Conservation (phyloP, 2,329 filamentous ascomycete species). For the Fusarium piperis region DNA sequence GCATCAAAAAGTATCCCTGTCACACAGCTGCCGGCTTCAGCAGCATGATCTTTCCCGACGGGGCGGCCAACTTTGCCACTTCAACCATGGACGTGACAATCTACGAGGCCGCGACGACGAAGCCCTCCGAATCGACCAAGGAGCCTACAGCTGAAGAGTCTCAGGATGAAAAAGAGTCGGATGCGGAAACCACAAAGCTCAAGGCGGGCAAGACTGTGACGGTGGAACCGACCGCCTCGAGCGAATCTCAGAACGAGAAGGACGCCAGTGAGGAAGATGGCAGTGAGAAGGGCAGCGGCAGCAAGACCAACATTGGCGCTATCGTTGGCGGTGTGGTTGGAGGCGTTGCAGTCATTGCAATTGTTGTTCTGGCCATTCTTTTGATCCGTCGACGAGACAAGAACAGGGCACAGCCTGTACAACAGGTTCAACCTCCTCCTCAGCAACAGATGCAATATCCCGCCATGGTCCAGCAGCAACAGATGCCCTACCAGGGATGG, state of each 20-base stretch:
- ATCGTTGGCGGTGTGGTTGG: constrained; percentile 30
- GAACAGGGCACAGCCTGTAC: background rate
- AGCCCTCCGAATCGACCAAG: background rate
- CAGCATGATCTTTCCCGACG: constrained; percentile 13
- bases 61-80: background rate
- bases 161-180: background rate
- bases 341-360: constrained; percentile 15
- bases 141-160: background rate
- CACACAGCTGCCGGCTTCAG: constrained; percentile 8
- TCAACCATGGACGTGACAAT: constrained; percentile 3
- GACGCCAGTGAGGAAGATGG: background rate
- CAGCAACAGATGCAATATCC: constrained; percentile 17
- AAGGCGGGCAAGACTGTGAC: background rate
- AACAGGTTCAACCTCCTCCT: background rate
- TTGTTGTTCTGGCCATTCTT: constrained; percentile 11
- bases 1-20: constrained; percentile 14
- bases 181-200: background rate
- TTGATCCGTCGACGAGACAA: constrained; percentile 27
- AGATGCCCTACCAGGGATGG: constrained; percentile 23
- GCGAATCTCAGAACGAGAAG: background rate
- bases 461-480: constrained; percentile 7
- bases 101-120: constrained; percentile 7
- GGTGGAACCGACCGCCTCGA: background rate
- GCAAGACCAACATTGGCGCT: constrained; percentile 8
- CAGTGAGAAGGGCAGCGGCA: background rate